Evolutionary conservation across 768 basidiomycete genomes (phyloP).

Genomic region (Trametopsis cervina): DNA sequence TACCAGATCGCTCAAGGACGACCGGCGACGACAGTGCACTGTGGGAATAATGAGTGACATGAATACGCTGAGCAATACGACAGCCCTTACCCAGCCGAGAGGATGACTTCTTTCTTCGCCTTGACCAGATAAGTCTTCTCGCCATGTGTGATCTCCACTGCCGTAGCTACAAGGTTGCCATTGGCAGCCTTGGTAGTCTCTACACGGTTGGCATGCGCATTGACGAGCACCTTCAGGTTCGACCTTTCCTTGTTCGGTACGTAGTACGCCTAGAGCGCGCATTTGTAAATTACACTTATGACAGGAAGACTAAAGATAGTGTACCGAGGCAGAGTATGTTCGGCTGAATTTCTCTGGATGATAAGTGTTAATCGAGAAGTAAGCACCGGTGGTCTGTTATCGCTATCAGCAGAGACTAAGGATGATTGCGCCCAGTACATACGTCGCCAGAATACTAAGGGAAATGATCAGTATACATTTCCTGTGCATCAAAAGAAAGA

Average conservation of each 20-base stretch:
- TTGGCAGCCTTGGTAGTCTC: conserved; percentile 9
- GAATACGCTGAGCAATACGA: neutral
- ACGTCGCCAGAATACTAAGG: conserved; percentile 19
- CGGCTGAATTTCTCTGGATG: conserved; percentile 14
- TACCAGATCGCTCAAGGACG: conserved; percentile 41
- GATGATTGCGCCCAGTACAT: neutral
- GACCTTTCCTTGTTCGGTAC: conserved; percentile 18
- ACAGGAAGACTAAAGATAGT: neutral
- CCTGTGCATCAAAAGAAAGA: neutral
- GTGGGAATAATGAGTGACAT: neutral
- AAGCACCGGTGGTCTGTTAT: conserved; percentile 12
- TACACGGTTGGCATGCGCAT: conserved; percentile 25
- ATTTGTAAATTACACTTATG: neutral
- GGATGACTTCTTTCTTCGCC: conserved; percentile 43
- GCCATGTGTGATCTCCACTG: conserved; percentile 37
- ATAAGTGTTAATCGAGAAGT: conserved; percentile 11
- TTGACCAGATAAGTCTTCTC: conserved; percentile 27
- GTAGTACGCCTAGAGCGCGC: conserved; percentile 17
- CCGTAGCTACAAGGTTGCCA: conserved; percentile 31
- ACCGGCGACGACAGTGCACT: conserved; percentile 5
- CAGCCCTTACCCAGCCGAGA: conserved; percentile 11
- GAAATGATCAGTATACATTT: neutral
- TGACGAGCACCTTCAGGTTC: conserved; percentile 24
- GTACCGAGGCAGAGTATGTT: conserved; percentile 22
- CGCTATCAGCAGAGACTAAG: neutral